Conservation (phyloP, 306 rosid species). For the Inga leiocalycina region DNA sequence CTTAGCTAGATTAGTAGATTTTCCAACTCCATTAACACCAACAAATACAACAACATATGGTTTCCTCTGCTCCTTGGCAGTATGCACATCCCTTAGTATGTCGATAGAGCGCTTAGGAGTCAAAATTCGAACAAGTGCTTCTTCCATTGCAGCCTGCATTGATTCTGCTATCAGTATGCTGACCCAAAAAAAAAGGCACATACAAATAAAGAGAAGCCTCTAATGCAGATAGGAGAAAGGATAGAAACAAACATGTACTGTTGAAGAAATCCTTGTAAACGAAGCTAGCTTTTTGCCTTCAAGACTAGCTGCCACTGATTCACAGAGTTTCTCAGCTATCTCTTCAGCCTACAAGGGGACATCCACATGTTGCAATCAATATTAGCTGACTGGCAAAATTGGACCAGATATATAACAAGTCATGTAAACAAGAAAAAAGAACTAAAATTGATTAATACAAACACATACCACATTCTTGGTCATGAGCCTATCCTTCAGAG, state of each 20-base stretch:
- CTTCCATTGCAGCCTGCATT: conserved; percentile 90
- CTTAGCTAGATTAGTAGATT: conserved; percentile 98
- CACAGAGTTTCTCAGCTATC: conserved; percentile 98
- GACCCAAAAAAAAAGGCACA: conserved; percentile 1
- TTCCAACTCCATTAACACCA: conserved; percentile 98
- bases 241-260: conserved; percentile 80
- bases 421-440: conserved; percentile 17
- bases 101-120: conserved; percentile 95
- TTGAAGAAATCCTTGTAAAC: conserved; percentile 92
- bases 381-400: conserved; percentile 20
- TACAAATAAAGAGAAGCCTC: neutral
- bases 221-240: conserved; percentile 9
- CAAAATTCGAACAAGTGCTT: conserved; percentile 88
- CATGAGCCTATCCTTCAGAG: conserved; percentile 96
- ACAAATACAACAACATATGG: conserved; percentile 97
- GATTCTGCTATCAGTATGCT: conserved; percentile 15
- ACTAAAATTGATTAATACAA: neutral
- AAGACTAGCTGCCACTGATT: conserved; percentile 96
- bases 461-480: conserved; percentile 95
- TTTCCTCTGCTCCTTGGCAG: conserved; percentile 89
- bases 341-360: conserved; percentile 77
- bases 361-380: conserved; percentile 26
- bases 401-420: neutral
- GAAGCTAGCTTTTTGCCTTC: conserved; percentile 94
- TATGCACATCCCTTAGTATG: conserved; percentile 90